A percentile compares a stretch with the other conserved stretches of the same genome.
These are phyloP conservation scores for Phaeosphaeriaceae sp. DNA, from an alignment of 2,329 filamentous ascomycete genomes.

Conservation along the genomic window DNA sequence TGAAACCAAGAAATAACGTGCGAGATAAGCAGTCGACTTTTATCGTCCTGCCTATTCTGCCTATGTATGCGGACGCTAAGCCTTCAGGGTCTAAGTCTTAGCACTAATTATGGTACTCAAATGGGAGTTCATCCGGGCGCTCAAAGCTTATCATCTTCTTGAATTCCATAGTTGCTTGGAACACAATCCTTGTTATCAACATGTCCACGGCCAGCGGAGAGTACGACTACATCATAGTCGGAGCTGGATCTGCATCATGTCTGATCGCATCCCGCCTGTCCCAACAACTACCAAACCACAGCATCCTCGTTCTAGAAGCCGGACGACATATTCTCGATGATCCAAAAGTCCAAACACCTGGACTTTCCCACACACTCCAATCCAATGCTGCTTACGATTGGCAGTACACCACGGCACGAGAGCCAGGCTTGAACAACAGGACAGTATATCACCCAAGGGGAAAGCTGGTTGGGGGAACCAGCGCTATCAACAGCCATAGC, in stretches of 20 bases:
- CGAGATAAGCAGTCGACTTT: background rate
- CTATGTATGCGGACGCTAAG: background rate
- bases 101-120: background rate
- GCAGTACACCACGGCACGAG: slow-evolving; percentile 15
- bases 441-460: slow-evolving; percentile 25
- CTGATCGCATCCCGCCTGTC: slow-evolving; percentile 27
- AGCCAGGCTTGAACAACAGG: slow-evolving; percentile 20
- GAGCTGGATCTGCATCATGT: slow-evolving; percentile 26
- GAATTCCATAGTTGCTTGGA: too few species aligned
- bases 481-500: slow-evolving; percentile 30
- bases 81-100: background rate
- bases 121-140: background rate
- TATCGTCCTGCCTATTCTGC: background rate
- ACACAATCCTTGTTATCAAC: background rate
- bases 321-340: slow-evolving; percentile 24
- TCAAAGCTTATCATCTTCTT: too few species aligned
- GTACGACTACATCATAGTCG: slow-evolving; percentile 26
- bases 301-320: slow-evolving; percentile 23
- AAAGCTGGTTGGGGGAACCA: slow-evolving; percentile 25
- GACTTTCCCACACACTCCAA: slow-evolving; percentile 11
- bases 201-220: background rate
- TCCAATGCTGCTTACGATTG: slow-evolving; percentile 18
- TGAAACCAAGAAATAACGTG: background rate
- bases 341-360: slow-evolving; percentile 22
- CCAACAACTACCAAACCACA: slow-evolving; percentile 15